Evolutionary conservation across 495 filamentous ascomycete genomes (phyloP).

Genomic region (Gamarada debralockiae): DNA sequence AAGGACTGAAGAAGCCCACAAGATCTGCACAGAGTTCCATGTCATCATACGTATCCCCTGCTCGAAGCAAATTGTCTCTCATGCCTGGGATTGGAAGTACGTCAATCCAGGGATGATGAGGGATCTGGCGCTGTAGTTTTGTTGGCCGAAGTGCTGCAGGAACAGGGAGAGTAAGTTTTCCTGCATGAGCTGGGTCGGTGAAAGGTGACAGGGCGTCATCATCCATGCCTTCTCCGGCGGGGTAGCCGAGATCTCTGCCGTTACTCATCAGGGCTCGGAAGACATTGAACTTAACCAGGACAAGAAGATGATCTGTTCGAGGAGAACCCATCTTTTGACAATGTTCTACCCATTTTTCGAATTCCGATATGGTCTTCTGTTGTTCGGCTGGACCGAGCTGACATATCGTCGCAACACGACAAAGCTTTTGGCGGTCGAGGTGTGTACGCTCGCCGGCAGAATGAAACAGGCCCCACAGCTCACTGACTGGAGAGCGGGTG

Average conservation of each 20-base stretch:
- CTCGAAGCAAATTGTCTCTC: slow-evolving; percentile 22
- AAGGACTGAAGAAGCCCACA: slow-evolving; percentile 4
- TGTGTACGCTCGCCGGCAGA: not conserved
- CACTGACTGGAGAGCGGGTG: not conserved
- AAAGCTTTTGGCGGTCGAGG: not conserved
- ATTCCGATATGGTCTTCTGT: slow-evolving; percentile 3
- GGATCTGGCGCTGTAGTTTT: slow-evolving; percentile 13
- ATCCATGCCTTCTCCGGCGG: not conserved
- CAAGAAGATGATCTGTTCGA: slow-evolving; percentile 4
- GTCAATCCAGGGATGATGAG: slow-evolving; percentile 26
- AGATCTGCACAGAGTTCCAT: slow-evolving; percentile 13
- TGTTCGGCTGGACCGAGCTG: not conserved
- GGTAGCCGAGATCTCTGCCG: slow-evolving; percentile 1
- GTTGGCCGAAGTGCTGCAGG: slow-evolving; percentile 18
- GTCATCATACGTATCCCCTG: slow-evolving; percentile 10
- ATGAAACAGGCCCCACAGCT: not conserved
- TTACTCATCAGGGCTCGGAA: slow-evolving; percentile 16
- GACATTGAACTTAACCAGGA: slow-evolving; percentile 21
- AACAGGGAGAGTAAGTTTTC: not conserved
- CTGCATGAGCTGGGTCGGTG: not conserved
- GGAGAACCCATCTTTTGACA: not conserved
- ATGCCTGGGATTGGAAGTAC: slow-evolving; percentile 20
- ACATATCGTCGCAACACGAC: not conserved
- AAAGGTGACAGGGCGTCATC: slow-evolving; percentile 16
- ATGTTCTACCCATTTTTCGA: slow-evolving; percentile 10